Conservation (phyloP, 495 filamentous ascomycete species). For the Lichina pygmaea region DNA sequence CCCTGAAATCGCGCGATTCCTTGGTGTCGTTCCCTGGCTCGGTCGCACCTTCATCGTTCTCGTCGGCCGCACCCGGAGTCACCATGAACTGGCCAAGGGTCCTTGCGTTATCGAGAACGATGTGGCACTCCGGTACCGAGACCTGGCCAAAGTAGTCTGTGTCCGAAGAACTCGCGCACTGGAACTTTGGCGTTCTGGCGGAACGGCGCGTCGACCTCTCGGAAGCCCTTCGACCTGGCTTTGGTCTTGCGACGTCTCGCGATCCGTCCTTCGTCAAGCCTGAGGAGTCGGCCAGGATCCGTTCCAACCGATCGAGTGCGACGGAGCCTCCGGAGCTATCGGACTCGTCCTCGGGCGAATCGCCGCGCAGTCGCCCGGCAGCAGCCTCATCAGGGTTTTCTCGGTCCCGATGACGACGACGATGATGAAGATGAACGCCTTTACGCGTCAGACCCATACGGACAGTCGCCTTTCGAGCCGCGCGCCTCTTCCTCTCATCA, state of each 20-base stretch:
- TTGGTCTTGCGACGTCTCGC: conserved; percentile 1
- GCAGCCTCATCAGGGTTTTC: conserved; percentile 6
- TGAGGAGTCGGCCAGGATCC: conserved; percentile 31
- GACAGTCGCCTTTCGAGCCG: conserved; percentile 17
- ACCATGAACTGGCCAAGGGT: conserved; percentile 49
- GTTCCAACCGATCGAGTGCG: conserved; percentile 41
- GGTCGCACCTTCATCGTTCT: conserved; percentile 44
- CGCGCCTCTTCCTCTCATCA: conserved; percentile 40
- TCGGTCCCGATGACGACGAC: background rate
- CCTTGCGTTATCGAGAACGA: conserved; percentile 63
- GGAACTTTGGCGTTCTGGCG: conserved; percentile 3
- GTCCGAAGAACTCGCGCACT: conserved; percentile 31
- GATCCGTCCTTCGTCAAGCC: background rate
- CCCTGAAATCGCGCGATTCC: conserved; percentile 33
- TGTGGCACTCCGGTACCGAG: conserved; percentile 52
- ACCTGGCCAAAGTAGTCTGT: conserved; percentile 54
- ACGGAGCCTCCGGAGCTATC: conserved; percentile 28
- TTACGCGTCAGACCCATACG: no score
- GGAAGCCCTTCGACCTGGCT: conserved; percentile 14
- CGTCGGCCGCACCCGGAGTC: conserved; percentile 20
- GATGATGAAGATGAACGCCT: no score
- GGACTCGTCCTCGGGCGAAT: conserved; percentile 11
- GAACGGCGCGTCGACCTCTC: conserved; percentile 7
- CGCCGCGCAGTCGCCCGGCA: background rate
- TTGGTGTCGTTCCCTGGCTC: conserved; percentile 26